Evolutionary conservation across 768 basidiomycete genomes (phyloP).

Genomic region (Pulveroboletus ravenelii): DNA sequence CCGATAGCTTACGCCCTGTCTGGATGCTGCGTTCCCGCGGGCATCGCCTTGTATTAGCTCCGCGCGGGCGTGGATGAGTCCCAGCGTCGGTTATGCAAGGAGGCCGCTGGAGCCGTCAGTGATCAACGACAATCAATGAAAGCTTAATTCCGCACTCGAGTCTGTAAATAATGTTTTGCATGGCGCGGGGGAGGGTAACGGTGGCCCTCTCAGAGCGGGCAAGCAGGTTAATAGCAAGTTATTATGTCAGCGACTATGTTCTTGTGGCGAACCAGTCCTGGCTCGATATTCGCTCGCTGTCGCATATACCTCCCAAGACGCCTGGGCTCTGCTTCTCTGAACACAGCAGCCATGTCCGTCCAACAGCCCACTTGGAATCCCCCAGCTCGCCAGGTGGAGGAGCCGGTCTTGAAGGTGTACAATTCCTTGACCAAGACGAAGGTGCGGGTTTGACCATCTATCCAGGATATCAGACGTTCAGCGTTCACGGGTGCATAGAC

Average conservation of each 20-base stretch:
- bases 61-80: not conserved
- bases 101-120: not conserved
- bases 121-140: not conserved
- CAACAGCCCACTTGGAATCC: conserved; percentile 53
- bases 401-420: conserved; percentile 66
- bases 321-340: conserved; percentile 2
- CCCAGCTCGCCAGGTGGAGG: conserved; percentile 36
- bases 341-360: conserved; percentile 41
- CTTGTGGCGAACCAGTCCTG: conserved; percentile 10
- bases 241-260: conserved; percentile 23
- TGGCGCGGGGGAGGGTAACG: too few species aligned
- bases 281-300: conserved; percentile 1
- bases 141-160: too few species aligned
- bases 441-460: conserved; percentile 42
- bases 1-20: not conserved
- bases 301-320: conserved; percentile 5
- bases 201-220: too few species aligned
- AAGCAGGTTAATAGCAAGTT: not conserved
- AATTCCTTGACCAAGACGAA: conserved; percentile 92
- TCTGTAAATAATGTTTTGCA: too few species aligned
- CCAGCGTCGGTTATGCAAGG: not conserved
- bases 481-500: conserved; percentile 42
- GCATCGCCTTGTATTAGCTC: not conserved
- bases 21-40: not conserved
- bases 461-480: not conserved